A percentile compares a stretch with the other conserved stretches of the same genome.
phyloP scores from a whole-genome alignment of 2,329 filamentous ascomycete genomes.

The Leptographium galeiforme region DNA sequence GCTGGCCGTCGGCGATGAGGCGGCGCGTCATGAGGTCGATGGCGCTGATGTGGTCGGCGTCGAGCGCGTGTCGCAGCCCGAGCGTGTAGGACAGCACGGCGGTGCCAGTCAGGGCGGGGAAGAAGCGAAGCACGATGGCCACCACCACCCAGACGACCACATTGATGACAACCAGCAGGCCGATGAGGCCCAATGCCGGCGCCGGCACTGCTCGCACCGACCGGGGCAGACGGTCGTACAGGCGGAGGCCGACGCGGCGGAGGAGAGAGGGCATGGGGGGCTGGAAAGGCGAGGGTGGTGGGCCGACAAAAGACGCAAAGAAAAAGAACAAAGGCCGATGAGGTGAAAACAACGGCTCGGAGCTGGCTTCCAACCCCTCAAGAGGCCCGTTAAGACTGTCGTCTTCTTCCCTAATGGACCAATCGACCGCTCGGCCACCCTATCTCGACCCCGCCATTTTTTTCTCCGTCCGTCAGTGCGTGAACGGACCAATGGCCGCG shows the following conservation, averaged over 20 bases:
- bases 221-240: constrained; percentile 13
- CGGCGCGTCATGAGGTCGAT: constrained; percentile 93
- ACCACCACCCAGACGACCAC: constrained; percentile 38
- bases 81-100: constrained; percentile 79
- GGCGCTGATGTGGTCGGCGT: constrained; percentile 78
- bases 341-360: too few species aligned
- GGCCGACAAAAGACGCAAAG: too few species aligned
- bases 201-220: constrained; percentile 17
- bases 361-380: too few species aligned
- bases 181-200: constrained; percentile 33
- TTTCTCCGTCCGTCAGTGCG: too few species aligned
- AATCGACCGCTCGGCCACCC: too few species aligned
- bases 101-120: constrained; percentile 56
- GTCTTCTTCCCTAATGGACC: too few species aligned
- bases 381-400: too few species aligned
- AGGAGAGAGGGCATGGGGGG: background rate
- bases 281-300: background rate
- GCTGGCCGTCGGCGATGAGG: constrained; percentile 71
- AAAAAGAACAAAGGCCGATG: background rate
- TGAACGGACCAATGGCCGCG: too few species aligned
- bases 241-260: background rate
- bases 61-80: constrained; percentile 85
- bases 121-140: constrained; percentile 37
- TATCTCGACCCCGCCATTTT: too few species aligned
- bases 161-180: constrained; percentile 36